These are phyloP conservation scores for Aspergillus carbonarius DNA, from an alignment of 2,329 filamentous ascomycete species.

Conservation along the genomic window DNA sequence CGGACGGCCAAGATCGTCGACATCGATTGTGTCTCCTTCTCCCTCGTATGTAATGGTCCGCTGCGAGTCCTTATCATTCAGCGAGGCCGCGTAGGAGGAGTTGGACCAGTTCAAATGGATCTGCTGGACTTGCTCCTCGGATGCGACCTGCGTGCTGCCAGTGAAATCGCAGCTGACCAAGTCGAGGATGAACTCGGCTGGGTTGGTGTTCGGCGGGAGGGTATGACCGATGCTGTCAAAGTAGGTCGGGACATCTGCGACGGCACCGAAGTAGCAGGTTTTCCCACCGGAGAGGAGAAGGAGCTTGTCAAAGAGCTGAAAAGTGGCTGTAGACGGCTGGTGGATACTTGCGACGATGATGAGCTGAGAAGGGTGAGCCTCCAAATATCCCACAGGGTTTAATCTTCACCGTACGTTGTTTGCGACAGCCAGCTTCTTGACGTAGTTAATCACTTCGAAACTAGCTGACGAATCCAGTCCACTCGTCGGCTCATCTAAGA, in stretches of 20 bases:
- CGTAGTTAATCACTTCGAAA: slow-evolving; percentile 72
- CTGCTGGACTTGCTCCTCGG: slow-evolving; percentile 50
- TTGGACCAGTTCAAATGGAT: slow-evolving; percentile 58
- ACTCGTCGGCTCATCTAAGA: slow-evolving; percentile 81
- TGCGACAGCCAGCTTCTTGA: slow-evolving; percentile 63
- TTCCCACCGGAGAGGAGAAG: slow-evolving; percentile 69
- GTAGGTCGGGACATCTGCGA: slow-evolving; percentile 59
- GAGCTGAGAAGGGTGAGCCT: slow-evolving; percentile 44
- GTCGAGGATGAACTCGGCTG: slow-evolving; percentile 77
- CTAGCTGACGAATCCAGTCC: slow-evolving; percentile 77
- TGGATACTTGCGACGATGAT: slow-evolving; percentile 82
- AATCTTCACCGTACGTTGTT: slow-evolving; percentile 56
- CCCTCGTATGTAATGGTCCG: slow-evolving; percentile 23
- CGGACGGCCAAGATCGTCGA: slow-evolving; percentile 37
- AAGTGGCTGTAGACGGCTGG: slow-evolving; percentile 78
- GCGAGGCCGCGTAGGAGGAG: slow-evolving; percentile 44
- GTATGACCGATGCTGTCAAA: slow-evolving; percentile 61
- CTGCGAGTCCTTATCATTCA: slow-evolving; percentile 29
- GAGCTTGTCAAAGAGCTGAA: slow-evolving; percentile 77
- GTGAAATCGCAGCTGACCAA: slow-evolving; percentile 76
- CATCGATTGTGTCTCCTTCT: slow-evolving; percentile 18
- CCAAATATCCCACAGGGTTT: not conserved
- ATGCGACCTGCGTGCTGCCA: slow-evolving; percentile 46
- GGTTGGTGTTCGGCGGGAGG: slow-evolving; percentile 71
- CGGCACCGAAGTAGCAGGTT: slow-evolving; percentile 70